Conservation (phyloP, 225 moss, liverwort and hornwort genomes). For the Sphagnum contortum region DNA sequence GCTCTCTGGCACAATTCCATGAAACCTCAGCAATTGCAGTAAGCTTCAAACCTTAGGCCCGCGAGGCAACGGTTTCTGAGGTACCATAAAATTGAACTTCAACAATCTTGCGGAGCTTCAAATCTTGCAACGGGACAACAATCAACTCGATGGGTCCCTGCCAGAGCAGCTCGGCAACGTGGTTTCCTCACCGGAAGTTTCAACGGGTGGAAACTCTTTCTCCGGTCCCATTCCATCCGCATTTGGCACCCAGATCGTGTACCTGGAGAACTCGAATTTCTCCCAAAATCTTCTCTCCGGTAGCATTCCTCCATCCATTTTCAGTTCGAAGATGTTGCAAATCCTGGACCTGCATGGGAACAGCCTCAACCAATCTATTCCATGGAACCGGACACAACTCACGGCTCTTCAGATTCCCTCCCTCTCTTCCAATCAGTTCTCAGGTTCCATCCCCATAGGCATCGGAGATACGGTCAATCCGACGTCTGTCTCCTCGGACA, state of each 20-base stretch:
- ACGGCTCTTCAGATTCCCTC: conserved; percentile 29
- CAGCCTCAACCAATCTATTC: conserved; percentile 19
- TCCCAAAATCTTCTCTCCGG: conserved; percentile 19
- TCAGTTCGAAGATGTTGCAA: conserved; percentile 15
- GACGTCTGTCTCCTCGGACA: conserved; percentile 18
- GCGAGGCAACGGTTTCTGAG: conserved; percentile 38
- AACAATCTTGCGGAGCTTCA: conserved; percentile 20
- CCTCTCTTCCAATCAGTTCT: conserved; percentile 30
- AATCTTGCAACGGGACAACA: conserved; percentile 19
- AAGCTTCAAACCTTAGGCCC: conserved; percentile 33
- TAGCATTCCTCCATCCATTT: conserved; percentile 13
- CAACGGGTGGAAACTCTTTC: conserved; percentile 20
- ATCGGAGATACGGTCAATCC: conserved; percentile 18
- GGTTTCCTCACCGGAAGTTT: conserved; percentile 13
- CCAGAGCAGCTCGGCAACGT: conserved; percentile 21
- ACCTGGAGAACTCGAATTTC: conserved; percentile 21
- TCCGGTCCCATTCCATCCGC: conserved; percentile 27
- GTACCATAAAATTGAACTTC: conserved; percentile 18
- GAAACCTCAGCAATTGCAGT: conserved; percentile 11
- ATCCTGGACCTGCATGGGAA: conserved; percentile 18
- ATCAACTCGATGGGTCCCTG: conserved; percentile 18
- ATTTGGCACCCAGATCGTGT: conserved; percentile 14
- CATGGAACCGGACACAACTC: conserved; percentile 19
- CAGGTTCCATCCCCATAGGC: conserved; percentile 23
- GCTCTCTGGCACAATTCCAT: conserved; percentile 19